A percentile compares a stretch with the other conserved stretches of the same genome.
phyloP scores from a whole-genome alignment of 345 rosid species.

The Erysimum cheiranthoides region DNA sequence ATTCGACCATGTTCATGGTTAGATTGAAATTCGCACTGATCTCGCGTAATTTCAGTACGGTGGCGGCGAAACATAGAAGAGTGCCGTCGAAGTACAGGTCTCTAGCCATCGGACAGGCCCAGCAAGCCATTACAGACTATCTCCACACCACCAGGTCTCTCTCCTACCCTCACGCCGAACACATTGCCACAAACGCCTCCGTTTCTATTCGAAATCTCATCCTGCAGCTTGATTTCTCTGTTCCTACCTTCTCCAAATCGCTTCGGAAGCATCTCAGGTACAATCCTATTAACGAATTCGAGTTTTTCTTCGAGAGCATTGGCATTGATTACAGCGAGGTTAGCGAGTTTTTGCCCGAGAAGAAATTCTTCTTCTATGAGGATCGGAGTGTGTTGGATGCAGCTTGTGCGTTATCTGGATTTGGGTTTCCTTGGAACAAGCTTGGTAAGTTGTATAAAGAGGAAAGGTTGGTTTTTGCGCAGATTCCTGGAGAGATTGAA shows the following conservation, averaged over 20 bases:
- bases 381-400: slow-evolving; percentile 53
- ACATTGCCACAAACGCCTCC: slow-evolving; percentile 58
- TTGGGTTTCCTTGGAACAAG: slow-evolving; percentile 79
- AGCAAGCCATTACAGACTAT: slow-evolving; percentile 64
- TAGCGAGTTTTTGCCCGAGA: slow-evolving; percentile 47
- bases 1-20: slow-evolving; percentile 32
- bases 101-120: slow-evolving; percentile 56
- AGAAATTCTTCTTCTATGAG: slow-evolving; percentile 67
- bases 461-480: slow-evolving; percentile 57
- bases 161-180: slow-evolving; percentile 65
- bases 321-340: slow-evolving; percentile 66
- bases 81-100: slow-evolving; percentile 52
- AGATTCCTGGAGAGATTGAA: slow-evolving; percentile 47
- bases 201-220: slow-evolving; percentile 58
- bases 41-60: slow-evolving; percentile 42
- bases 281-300: slow-evolving; percentile 73
- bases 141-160: slow-evolving; percentile 58
- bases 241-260: slow-evolving; percentile 48
- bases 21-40: slow-evolving; percentile 24
- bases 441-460: slow-evolving; percentile 63
- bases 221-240: slow-evolving; percentile 48
- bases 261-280: slow-evolving; percentile 61
- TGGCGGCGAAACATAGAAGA: slow-evolving; percentile 37
- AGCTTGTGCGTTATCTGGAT: slow-evolving; percentile 57
- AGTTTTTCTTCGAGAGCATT: slow-evolving; percentile 80